phyloP scores from a whole-genome alignment of 352 stramenopile genomes.

The Phytophthora boehmeriae region DNA sequence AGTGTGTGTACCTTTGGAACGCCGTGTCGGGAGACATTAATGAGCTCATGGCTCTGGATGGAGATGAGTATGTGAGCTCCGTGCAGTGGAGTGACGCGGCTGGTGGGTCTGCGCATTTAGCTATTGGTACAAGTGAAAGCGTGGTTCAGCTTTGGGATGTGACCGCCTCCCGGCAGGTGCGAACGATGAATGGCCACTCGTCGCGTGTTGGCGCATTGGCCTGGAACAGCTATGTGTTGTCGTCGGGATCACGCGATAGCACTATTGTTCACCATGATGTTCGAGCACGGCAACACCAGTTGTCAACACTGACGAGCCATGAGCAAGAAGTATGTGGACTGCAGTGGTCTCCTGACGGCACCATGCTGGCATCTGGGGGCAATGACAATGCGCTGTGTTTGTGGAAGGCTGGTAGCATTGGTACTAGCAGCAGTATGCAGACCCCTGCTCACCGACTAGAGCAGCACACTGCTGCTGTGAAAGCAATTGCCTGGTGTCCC shows the following conservation, averaged over 20 bases:
- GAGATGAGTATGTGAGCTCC: conserved; percentile 96
- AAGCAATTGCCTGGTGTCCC: conserved; percentile 98
- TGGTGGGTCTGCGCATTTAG: conserved; percentile 82
- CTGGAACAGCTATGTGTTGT: conserved; percentile 96
- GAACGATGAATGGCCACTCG: conserved; percentile 92
- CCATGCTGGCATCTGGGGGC: conserved; percentile 94
- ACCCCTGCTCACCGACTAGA: conserved; percentile 87
- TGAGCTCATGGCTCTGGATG: conserved; percentile 91
- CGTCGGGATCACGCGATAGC: conserved; percentile 94
- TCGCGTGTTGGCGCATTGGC: conserved; percentile 94
- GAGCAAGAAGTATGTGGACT: conserved; percentile 98
- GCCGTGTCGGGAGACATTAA: conserved; percentile 95
- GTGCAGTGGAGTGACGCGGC: conserved; percentile 95
- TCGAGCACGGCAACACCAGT: conserved; percentile 75
- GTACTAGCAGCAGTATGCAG: conserved; percentile 59
- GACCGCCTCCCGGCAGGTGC: conserved; percentile 90
- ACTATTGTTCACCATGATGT: conserved; percentile 92
- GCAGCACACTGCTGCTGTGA: conserved; percentile 97
- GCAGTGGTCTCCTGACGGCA: conserved; percentile 96
- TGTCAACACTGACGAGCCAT: conserved; percentile 93
- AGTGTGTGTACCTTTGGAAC: conserved; percentile 99
- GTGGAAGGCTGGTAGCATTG: conserved; percentile 93
- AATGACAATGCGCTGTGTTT: conserved; percentile 98
- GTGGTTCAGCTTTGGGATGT: conserved; percentile 98
- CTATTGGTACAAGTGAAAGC: conserved; percentile 95